These are phyloP conservation scores for Biscogniauxia marginata DNA, from an alignment of 2,329 filamentous ascomycete genomes.

Conservation along the genomic window DNA sequence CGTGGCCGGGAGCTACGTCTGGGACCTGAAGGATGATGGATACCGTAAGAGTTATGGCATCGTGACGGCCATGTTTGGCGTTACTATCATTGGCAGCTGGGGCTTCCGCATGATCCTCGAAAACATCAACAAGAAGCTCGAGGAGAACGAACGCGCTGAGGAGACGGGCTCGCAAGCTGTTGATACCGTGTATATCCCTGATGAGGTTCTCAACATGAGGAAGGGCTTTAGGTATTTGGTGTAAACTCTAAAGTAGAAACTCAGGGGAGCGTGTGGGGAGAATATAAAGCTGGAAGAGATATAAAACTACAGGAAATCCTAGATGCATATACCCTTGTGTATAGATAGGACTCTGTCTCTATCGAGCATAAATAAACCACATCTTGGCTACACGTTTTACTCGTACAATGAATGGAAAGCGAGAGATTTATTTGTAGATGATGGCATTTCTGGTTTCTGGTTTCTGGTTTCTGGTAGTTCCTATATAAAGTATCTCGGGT, in stretches of 20 bases:
- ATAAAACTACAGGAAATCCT: too few species aligned
- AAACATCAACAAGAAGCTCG: conserved; percentile 47
- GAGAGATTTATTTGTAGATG: too few species aligned
- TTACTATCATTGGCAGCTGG: conserved; percentile 54
- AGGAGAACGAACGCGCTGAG: conserved; percentile 40
- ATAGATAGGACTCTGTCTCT: too few species aligned
- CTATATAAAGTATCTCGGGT: too few species aligned
- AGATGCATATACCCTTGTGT: too few species aligned
- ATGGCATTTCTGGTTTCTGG: too few species aligned
- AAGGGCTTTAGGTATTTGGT: conserved; percentile 49
- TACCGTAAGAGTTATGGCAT: conserved; percentile 65
- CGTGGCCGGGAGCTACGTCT: conserved; percentile 62
- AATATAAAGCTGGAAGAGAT: not conserved
- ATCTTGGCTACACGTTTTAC: too few species aligned
- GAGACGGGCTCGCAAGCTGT: conserved; percentile 39
- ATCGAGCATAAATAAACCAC: too few species aligned
- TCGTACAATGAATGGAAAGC: too few species aligned
- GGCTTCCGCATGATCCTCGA: conserved; percentile 46
- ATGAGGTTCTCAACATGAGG: conserved; percentile 45
- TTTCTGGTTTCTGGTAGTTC: too few species aligned
- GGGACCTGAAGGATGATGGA: conserved; percentile 57
- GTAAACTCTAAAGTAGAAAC: conserved; percentile 31
- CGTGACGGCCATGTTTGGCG: conserved; percentile 62
- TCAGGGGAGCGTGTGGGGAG: too few species aligned
- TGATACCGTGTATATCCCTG: conserved; percentile 40